Conservation (phyloP, 768 basidiomycete genomes). For the Lanmaoa pseudosensibilis region DNA sequence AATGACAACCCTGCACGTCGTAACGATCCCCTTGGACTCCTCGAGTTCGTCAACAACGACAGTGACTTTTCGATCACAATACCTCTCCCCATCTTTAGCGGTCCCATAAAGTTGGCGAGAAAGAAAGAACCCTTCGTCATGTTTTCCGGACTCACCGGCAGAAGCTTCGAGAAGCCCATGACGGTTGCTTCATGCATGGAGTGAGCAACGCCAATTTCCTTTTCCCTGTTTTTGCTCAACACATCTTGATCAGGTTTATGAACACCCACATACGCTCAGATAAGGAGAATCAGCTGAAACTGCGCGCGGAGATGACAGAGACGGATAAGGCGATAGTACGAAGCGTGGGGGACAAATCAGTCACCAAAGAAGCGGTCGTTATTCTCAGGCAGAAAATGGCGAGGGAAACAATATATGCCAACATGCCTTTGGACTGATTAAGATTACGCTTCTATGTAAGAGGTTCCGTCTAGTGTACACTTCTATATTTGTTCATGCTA, state of each 20-base stretch:
- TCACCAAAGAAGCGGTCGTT: not conserved
- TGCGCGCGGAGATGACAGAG: slow-evolving; percentile 18
- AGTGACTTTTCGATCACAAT: slow-evolving; percentile 14
- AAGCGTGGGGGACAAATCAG: not conserved
- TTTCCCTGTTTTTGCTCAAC: not conserved
- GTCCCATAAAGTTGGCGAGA: not conserved
- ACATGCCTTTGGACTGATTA: not conserved
- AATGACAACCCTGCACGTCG: not conserved
- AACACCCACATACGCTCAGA: slow-evolving; percentile 18
- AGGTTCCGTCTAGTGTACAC: not conserved
- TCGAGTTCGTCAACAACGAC: slow-evolving; percentile 22
- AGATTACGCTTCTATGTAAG: not conserved
- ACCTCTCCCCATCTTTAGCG: not conserved
- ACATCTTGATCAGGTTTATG: slow-evolving; percentile 1
- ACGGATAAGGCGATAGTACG: slow-evolving; percentile 15
- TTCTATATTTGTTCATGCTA: not conserved
- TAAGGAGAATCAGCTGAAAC: slow-evolving; percentile 15
- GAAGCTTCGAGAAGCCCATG: slow-evolving; percentile 7
- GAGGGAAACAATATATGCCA: slow-evolving; percentile 12
- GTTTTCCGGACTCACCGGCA: slow-evolving; percentile 5
- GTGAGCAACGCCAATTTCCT: not conserved
- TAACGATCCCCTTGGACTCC: slow-evolving; percentile 8
- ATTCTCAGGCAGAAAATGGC: slow-evolving; percentile 15
- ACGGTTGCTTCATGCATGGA: slow-evolving; percentile 13
- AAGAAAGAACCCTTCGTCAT: slow-evolving; percentile 10